Base-by-base conservation (phyloP, 371 early-diverging fungal species). In the Gilbertella persicaria region DNA sequence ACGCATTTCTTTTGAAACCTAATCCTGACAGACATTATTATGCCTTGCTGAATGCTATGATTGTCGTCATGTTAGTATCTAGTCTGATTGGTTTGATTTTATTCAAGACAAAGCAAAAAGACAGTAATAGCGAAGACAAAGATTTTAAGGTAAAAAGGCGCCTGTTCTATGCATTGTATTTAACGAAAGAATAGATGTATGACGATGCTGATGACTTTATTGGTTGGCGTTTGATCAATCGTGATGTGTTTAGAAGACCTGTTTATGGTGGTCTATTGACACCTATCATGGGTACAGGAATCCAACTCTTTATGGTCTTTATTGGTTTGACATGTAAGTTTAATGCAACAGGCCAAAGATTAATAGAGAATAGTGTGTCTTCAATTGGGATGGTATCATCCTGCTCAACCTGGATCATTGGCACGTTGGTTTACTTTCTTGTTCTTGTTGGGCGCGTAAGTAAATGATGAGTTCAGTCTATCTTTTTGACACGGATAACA, bases 161-260 rank as follows among this genome's bases (percentile, higher is more conserved):
- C 7, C 6, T 10, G 4, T 7, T 10, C n/a, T 37, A 10, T 10
- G 6, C n/a, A n/a, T 37, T 20, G 21, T 23, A 8, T 3, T 41
- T 43, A 6, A 16, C 23, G 20, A 21, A 4, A 17, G 14, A 20
- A 30, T 50, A 46, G 49, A 20, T 43, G 5, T 63, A 65, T 38
- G 75, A 75, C 7, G 72, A 71, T 23, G 55, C 60, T 21, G 78
- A 77, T 26, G 78, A 77, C 35, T 62, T 63, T 39, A 44, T 67
- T 48, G 74, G 78, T 2, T 77, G 78, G 78, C 62, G 61, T 23
- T 47, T 77, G n/a, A 64, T 77, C 30, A 63, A 67, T 49, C 60
- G 70, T 9, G 78, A 77, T 59, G 78, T 77, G 1, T 77, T 77
- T 41, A 51, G 78, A 55, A 50, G 78, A 16, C 78, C 78, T 12